Conservation (phyloP, 2,329 filamentous ascomycete species). For the Cadophora sp. region DNA sequence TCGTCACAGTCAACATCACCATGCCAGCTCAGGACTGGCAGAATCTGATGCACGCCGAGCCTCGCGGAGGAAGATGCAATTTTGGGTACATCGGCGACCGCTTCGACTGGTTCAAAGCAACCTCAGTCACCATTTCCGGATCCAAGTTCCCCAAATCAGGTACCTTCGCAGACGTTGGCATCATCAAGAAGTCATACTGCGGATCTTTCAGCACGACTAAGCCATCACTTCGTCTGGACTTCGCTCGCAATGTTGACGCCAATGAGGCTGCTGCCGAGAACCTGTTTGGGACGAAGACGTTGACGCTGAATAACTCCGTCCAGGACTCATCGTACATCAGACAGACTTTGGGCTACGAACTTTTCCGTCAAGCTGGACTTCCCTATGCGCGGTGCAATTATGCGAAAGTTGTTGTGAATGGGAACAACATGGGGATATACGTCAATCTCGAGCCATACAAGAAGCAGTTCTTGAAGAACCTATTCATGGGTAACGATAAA, state of each 20-base stretch:
- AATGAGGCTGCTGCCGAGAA: slow-evolving; percentile 14
- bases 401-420: slow-evolving; percentile 12
- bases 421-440: slow-evolving; percentile 4
- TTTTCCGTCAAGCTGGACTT: slow-evolving; percentile 13
- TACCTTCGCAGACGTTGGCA: slow-evolving; percentile 4
- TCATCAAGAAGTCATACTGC: slow-evolving; percentile 21
- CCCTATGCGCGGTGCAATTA: slow-evolving; percentile 9
- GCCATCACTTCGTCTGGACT: slow-evolving; percentile 16
- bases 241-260: slow-evolving; percentile 2
- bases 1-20: slow-evolving; percentile 13
- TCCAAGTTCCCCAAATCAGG: background rate
- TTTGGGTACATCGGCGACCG: slow-evolving; percentile 13
- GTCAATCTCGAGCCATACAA: slow-evolving; percentile 20
- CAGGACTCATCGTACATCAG: slow-evolving; percentile 11
- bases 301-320: slow-evolving; percentile 14
- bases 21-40: slow-evolving; percentile 12
- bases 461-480: slow-evolving; percentile 19
- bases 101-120: slow-evolving; percentile 22
- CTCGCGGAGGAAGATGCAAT: slow-evolving; percentile 13
- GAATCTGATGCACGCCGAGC: background rate
- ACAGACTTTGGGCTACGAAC: slow-evolving; percentile 9
- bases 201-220: slow-evolving; percentile 19
- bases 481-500: slow-evolving; percentile 8
- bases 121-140: slow-evolving; percentile 12
- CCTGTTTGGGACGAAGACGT: slow-evolving; percentile 11